phyloP scores from a whole-genome alignment of 257 asterid genomes.

The Perilla frutescens region DNA sequence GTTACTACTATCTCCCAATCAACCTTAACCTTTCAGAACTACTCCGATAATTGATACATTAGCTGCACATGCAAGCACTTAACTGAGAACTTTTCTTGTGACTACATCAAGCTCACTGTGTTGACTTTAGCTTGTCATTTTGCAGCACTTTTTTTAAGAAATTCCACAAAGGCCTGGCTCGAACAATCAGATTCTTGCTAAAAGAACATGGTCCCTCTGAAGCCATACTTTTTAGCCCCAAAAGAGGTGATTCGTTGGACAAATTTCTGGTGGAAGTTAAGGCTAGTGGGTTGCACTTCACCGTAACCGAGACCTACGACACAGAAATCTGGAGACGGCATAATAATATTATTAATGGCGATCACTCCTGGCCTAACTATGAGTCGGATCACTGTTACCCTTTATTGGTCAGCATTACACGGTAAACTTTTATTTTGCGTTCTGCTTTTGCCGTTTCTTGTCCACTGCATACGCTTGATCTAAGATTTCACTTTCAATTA shows the following conservation, averaged over 20 bases:
- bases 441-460: conserved; percentile 20
- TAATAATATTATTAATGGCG: conserved; percentile 50
- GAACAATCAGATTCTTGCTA: conserved; percentile 71
- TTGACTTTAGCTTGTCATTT: conserved; percentile 38
- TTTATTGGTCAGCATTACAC: conserved; percentile 62
- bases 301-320: conserved; percentile 63
- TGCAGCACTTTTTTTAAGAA: conserved; percentile 90
- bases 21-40: conserved; percentile 14
- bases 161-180: conserved; percentile 78
- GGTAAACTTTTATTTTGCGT: conserved; percentile 33
- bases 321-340: conserved; percentile 74
- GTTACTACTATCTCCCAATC: conserved; percentile 22
- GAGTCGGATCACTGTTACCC: conserved; percentile 93
- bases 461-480: background rate
- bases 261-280: conserved; percentile 66
- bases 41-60: background rate
- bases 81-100: conserved; percentile 20
- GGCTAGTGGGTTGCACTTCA: conserved; percentile 61
- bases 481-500: background rate
- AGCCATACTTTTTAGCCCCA: conserved; percentile 87
- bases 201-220: conserved; percentile 67
- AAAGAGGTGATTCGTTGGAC: conserved; percentile 86
- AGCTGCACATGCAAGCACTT: conserved; percentile 38
- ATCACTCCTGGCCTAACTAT: conserved; percentile 83
- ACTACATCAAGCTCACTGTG: background rate